Base-by-base conservation (phyloP, 371 early-diverging fungal genomes). In the Choanephora cucurbitarum region DNA sequence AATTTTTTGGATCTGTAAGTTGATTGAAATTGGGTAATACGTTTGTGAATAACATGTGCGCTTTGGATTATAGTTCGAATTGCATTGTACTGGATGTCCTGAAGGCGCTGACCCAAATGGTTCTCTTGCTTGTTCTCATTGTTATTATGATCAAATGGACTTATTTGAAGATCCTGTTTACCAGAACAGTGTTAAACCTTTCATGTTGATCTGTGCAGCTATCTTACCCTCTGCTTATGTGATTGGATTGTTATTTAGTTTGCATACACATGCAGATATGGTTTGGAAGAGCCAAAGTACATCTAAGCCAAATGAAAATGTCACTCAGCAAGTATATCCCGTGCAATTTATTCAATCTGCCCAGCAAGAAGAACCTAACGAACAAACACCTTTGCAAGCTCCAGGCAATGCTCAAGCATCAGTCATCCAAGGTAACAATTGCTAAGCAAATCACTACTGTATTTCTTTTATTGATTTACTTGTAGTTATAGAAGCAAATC, bases 191-290 rank as follows among this genome's bases (percentile, higher is more conserved):
- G 94, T 93, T 39, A 80, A 83, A 56, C 94, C 95, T 1, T 79
- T 97, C 33, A 94, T 92, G 88, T 94, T 82, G 71, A 73, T 93
- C 44, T 95, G 97, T 73, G 92, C 95, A 9, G 82, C 79, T 4
- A 85, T 93, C 18, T 72, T 98, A 24, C 88, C 94, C 1, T 77
- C 92, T 9, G 85, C 94, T 21, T 98, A 98, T 69, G 65, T 89
- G 39, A 87, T 96, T 60, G 97, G 95, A 22, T 81, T 98, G 51
- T 85, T 90, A 81, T 98, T 97, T 57, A 93, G 95, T 54, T 86
- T 98, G 37, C 82, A 90, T 44, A 97, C 98, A 0, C 98, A 97
- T 59, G 88, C 89, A 23, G 83, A 87, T 48, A 85, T 89, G 67
- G 93, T 97, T 33, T 97, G 93, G 83, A 81, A 90, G 62, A 69